Percentiles rank a stretch among this genome's conserved stretches.
phyloP scores from a whole-genome alignment of 352 stramenopile genomes.

The Phytopythium mirpurense region DNA sequence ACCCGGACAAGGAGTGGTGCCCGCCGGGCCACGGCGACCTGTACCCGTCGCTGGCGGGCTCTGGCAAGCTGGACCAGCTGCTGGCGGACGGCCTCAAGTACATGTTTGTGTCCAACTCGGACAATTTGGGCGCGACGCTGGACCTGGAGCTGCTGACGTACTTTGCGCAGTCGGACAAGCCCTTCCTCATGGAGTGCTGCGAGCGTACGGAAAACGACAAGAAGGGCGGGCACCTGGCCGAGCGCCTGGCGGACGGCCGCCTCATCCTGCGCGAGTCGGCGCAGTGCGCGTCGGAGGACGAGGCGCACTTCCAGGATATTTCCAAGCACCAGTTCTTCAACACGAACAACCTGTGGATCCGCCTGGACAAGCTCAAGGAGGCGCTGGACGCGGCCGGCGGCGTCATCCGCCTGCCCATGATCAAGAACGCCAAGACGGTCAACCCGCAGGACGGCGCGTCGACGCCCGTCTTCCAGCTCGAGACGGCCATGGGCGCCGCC shows the following conservation, averaged over 20 bases:
- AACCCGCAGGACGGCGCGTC: constrained; percentile 84
- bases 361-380: constrained; percentile 81
- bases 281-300: constrained; percentile 83
- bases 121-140: constrained; percentile 81
- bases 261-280: constrained; percentile 93
- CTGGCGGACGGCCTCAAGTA: constrained; percentile 84
- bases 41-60: constrained; percentile 80
- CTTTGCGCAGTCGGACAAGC: constrained; percentile 86
- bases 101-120: constrained; percentile 90
- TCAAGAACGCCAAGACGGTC: constrained; percentile 87
- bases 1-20: constrained; percentile 85
- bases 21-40: constrained; percentile 81
- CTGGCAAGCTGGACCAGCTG: constrained; percentile 83
- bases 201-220: constrained; percentile 98
- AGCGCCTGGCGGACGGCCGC: constrained; percentile 88
- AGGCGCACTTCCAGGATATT: constrained; percentile 85
- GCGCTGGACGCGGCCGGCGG: constrained; percentile 73
- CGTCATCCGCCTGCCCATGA: constrained; percentile 83
- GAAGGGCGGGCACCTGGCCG: constrained; percentile 96
- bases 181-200: constrained; percentile 94
- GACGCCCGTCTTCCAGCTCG: constrained; percentile 82
- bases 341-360: constrained; percentile 89
- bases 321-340: constrained; percentile 88
- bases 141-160: constrained; percentile 86
- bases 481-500: constrained; percentile 84